phyloP scores from a whole-genome alignment of 345 rosid species.

The Hibiscus tridactylites region DNA sequence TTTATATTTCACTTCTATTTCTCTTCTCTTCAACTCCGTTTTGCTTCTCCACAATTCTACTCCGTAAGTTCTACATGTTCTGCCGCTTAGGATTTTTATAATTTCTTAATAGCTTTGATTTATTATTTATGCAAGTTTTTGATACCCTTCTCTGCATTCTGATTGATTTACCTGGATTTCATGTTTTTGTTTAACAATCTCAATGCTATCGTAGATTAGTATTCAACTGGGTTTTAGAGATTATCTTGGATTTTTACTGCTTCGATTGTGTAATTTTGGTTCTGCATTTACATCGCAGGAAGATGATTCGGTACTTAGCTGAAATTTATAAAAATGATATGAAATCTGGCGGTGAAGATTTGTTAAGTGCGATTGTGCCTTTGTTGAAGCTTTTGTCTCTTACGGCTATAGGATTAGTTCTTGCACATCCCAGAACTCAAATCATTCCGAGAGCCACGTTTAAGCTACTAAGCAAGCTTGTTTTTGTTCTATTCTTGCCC shows the following conservation, averaged over 20 bases:
- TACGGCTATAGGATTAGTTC: constrained; percentile 64
- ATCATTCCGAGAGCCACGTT: constrained; percentile 68
- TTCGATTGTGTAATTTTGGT: background rate
- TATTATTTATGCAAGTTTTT: too few species aligned
- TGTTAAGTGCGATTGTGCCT: constrained; percentile 53
- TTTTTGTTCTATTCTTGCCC: constrained; percentile 82
- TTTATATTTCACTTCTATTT: too few species aligned
- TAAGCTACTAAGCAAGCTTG: constrained; percentile 82
- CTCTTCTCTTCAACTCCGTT: too few species aligned
- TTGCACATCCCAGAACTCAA: constrained; percentile 60
- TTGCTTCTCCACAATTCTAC: background rate
- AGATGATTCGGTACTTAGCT: constrained; percentile 17
- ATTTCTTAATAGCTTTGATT: too few species aligned
- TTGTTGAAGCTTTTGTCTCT: constrained; percentile 71
- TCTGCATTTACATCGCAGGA: constrained; percentile 8
- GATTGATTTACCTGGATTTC: too few species aligned
- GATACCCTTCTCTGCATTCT: too few species aligned
- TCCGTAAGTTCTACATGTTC: background rate
- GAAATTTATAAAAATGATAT: constrained; percentile 14
- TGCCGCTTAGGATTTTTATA: too few species aligned
- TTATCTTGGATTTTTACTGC: background rate
- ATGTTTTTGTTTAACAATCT: background rate
- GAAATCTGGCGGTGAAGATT: constrained; percentile 29
- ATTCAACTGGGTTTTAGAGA: background rate
- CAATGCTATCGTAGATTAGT: background rate